phyloP scores from a whole-genome alignment of 257 asterid genomes.

The Cynanchum wilfordii region DNA sequence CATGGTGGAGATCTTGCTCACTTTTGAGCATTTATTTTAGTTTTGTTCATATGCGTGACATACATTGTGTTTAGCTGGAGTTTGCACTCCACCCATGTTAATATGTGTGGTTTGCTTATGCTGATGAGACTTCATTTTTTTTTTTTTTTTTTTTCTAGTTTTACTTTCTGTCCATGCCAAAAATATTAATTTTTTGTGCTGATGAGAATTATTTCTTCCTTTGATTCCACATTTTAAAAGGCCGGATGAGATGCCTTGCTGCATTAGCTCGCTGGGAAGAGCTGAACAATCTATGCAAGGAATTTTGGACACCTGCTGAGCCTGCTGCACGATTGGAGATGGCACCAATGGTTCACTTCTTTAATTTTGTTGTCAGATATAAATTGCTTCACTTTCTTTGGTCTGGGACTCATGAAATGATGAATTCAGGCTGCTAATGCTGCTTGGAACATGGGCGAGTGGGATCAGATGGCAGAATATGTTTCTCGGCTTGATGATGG shows the following conservation, averaged over 20 bases:
- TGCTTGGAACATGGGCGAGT: slow-evolving; percentile 99
- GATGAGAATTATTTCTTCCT: slow-evolving; percentile 4
- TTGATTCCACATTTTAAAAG: slow-evolving; percentile 31
- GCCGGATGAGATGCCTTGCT: slow-evolving; percentile 98
- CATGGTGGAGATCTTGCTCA: not conserved
- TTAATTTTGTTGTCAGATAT: not conserved
- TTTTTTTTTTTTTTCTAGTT: not conserved
- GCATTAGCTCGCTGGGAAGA: slow-evolving; percentile 99
- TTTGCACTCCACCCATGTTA: not conserved
- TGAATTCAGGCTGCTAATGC: slow-evolving; percentile 83
- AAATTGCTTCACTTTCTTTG: slow-evolving; percentile 4
- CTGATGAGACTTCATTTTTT: not conserved
- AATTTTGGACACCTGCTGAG: slow-evolving; percentile 98
- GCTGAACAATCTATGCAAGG: slow-evolving; percentile 96
- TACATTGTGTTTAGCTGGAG: not conserved
- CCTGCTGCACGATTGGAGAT: slow-evolving; percentile 97
- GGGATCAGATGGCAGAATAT: slow-evolving; percentile 99
- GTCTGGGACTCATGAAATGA: slow-evolving; percentile 12
- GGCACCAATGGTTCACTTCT: slow-evolving; percentile 86
- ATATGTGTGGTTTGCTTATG: not conserved
- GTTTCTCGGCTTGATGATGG: slow-evolving; percentile 98
- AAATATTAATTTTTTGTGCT: not conserved
- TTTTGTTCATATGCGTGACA: not conserved
- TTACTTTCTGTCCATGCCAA: not conserved
- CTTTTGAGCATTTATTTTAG: not conserved